Base-by-base conservation (phyloP, 768 basidiomycete species). In the Sistotremastrum suecicum region DNA sequence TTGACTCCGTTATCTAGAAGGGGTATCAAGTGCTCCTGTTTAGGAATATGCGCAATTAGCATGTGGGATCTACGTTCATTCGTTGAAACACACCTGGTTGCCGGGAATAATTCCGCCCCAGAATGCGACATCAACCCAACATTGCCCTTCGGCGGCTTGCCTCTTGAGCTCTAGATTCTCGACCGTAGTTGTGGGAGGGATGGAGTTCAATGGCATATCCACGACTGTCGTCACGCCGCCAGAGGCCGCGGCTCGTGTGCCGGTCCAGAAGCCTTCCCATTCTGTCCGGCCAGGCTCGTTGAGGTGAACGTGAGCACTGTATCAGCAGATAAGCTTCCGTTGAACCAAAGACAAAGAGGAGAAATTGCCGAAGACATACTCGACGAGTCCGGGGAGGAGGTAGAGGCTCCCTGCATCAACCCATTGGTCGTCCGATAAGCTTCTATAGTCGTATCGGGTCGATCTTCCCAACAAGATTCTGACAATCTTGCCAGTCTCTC, bases 151-250 rank as follows among this genome's bases (percentile, higher is more conserved):
- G 3, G 94, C 88, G 1, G 80, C 84, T 7, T 60, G 57, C 4
- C 76, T 71, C 66, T 98, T 98, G 30, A 65, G 54, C 40, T 75
- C 63, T 6, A 98, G 70, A 56, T 94, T 78, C 4, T 64, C 65
- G 5, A 89, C 72, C 0, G 88, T 91, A 1, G 89, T 92, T 0
- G 95, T 97, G 0, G 95, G 90, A 1, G 94, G 94, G 45, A 98
- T 86, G 2, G 91, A 94, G 62, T 99, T 97, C 45, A 99, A 68
- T 2, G 94, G 95, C 94, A 98, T 99, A 64, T 98, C 95, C 33
- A 97, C 81, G 20, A 98, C 67, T 5, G 89, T 88, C 5, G 92
- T 97, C n/a, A 97, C 78, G 5, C 94, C 95, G 20, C 94, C 94
- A 1, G 89, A 83, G 2, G 80, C 77, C 1, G 94, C 94, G 12